Base-by-base conservation (phyloP, 2,329 filamentous ascomycete genomes). In the Myriosclerotinia scirpicola region DNA sequence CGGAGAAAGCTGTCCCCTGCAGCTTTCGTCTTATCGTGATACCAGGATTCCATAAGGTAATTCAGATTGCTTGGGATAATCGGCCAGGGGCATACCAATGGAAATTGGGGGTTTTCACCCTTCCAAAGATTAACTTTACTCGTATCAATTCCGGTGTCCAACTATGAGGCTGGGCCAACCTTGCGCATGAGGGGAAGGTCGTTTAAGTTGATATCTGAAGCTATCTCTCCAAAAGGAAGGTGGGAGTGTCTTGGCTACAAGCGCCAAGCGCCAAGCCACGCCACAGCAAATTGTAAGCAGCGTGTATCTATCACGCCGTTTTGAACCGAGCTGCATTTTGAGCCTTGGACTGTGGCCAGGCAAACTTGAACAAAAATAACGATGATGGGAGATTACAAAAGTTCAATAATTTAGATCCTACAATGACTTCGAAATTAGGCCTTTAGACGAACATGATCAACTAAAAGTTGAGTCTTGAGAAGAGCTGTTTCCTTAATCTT, bases 1-100 rank as follows among this genome's bases (percentile, higher is more conserved):
- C 53, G 63, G 63, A 65, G 63, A 65, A 59, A 38, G 20, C n/a
- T 40, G n/a, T 34, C n/a, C 36, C 22, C 38, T 52, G 14, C 14
- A 53, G 46, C 6, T 20, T 22, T 54, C 36, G 44, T 52, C 40
- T 60, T 50, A 65, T 60, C 36, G 46, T 65, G 17, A 50, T 59
- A 50, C 36, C 42, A 65, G 44, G 54, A 58, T 48, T 52, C 22
- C 36, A 65, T 53, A 20, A 65, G 63, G 63, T 60, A 60, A 60
- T 65, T 42, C 44, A 40, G 20, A 36, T 26, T n/a, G 11, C 22
- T 50, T 46, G 54, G 34, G 11, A 46, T 20, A n/a, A 30, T 34
- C 15, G 14, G 22, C 20, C 30, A 50, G 11, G 22, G 34, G 34
- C 44, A 36, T 14, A 58, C 63, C 34, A 44, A 59, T 52, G 12